Conservation (phyloP, 768 basidiomycete genomes). For the Podaxis sp. region DNA sequence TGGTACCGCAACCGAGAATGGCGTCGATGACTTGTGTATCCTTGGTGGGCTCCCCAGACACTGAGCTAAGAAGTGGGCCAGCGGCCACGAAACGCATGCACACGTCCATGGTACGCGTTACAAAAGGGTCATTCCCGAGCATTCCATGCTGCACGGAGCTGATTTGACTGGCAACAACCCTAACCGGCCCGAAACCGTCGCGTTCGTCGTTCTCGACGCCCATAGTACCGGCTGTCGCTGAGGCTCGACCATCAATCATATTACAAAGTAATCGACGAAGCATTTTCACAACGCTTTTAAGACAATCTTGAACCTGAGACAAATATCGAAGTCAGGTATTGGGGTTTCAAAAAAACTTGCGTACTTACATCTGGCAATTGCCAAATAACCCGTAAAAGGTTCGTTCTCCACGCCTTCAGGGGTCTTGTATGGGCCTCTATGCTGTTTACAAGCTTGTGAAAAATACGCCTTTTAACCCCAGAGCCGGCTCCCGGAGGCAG, state of each 20-base stretch:
- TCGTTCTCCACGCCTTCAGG: conserved; percentile 27
- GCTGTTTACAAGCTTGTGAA: conserved; percentile 37
- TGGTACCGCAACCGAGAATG: conserved; percentile 43
- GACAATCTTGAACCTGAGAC: conserved; percentile 53
- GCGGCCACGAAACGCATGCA: conserved; percentile 63
- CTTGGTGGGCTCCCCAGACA: conserved; percentile 56
- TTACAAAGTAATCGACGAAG: conserved; percentile 39
- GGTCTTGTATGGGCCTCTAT: conserved; percentile 15
- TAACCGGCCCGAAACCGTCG: conserved; percentile 60
- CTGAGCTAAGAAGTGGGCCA: conserved; percentile 62
- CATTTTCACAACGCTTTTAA: conserved; percentile 30
- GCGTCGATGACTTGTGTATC: conserved; percentile 61
- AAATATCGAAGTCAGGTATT: not conserved
- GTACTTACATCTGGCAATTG: conserved; percentile 61
- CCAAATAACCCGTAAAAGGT: conserved; percentile 63
- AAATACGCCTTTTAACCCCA: conserved; percentile 62
- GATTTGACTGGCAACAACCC: conserved; percentile 35
- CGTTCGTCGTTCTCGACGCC: conserved; percentile 38
- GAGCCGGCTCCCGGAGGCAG: conserved; percentile 42
- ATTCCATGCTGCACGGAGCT: conserved; percentile 28
- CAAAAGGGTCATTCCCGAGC: conserved; percentile 14
- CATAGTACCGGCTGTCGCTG: conserved; percentile 21
- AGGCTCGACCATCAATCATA: conserved; percentile 18
- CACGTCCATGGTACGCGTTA: conserved; percentile 40
- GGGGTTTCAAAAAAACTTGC: not conserved